These are phyloP conservation scores for Comarum palustre DNA, from an alignment of 306 rosid species.

Conservation along the genomic window DNA sequence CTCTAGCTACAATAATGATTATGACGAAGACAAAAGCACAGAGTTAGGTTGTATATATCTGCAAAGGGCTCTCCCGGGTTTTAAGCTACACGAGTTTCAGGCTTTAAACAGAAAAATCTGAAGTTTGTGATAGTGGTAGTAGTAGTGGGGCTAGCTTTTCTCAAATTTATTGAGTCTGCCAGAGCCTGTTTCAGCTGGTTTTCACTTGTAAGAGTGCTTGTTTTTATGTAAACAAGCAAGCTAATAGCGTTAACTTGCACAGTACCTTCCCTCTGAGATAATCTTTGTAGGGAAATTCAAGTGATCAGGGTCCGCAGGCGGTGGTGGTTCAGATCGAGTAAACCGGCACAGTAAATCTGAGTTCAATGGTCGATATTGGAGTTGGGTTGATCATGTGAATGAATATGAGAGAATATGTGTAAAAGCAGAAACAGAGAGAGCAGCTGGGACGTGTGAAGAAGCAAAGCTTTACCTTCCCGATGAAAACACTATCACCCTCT, in stretches of 20 bases:
- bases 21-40: background rate
- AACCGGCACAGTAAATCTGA: background rate
- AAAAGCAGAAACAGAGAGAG: slow-evolving; percentile 16
- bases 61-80: slow-evolving; percentile 69
- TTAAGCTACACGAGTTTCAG: slow-evolving; percentile 60
- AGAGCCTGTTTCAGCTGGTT: background rate
- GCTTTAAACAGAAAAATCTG: slow-evolving; percentile 62
- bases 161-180: slow-evolving; percentile 19
- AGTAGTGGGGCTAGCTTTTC: slow-evolving; percentile 27
- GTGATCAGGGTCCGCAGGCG: slow-evolving; percentile 9
- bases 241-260: background rate
- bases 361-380: slow-evolving; percentile 9
- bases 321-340: slow-evolving; percentile 1
- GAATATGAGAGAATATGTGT: background rate
- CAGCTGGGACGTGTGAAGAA: slow-evolving; percentile 23
- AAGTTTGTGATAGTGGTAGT: slow-evolving; percentile 31
- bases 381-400: slow-evolving; percentile 4
- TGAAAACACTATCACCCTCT: slow-evolving; percentile 73
- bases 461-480: slow-evolving; percentile 87
- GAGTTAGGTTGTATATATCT: slow-evolving; percentile 5
- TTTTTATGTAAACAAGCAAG: background rate
- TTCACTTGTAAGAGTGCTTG: background rate
- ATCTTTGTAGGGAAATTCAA: background rate
- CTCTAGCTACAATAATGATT: background rate
- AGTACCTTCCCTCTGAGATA: background rate